Percentiles rank a stretch among this genome's conserved stretches.
phyloP scores from a whole-genome alignment of 75 land plant genomes.

The Pinus tabuliformis region DNA sequence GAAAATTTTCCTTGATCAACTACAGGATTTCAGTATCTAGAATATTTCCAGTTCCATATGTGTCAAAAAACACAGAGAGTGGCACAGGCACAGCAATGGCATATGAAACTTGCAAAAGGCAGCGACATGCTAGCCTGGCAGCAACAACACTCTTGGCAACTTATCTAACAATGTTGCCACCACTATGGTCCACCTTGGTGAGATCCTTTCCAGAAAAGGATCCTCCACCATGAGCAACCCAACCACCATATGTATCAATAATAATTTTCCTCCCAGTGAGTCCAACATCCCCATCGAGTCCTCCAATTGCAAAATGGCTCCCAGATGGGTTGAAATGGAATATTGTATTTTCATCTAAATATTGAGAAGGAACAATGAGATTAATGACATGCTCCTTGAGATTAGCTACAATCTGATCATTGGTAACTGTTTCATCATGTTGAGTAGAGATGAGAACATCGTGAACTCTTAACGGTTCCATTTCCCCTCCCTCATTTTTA shows the following conservation, averaged over 20 bases:
- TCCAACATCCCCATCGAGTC: slow-evolving; percentile 57
- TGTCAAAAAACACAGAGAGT: slow-evolving; percentile 42
- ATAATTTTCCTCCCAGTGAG: slow-evolving; percentile 57
- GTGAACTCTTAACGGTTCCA: slow-evolving; percentile 58
- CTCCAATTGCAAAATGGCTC: slow-evolving; percentile 41
- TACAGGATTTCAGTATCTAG: slow-evolving; percentile 31
- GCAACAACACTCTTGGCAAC: slow-evolving; percentile 38
- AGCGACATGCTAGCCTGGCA: slow-evolving; percentile 23
- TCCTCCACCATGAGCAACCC: slow-evolving; percentile 43
- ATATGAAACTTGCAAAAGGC: slow-evolving; percentile 35
- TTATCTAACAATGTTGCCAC: slow-evolving; percentile 24
- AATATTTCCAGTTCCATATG: slow-evolving; percentile 31
- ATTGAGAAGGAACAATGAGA: slow-evolving; percentile 40
- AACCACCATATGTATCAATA: slow-evolving; percentile 55
- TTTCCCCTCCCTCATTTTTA: slow-evolving; percentile 45
- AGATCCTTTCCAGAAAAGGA: slow-evolving; percentile 44
- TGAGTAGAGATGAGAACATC: slow-evolving; percentile 58
- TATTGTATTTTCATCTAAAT: slow-evolving; percentile 72
- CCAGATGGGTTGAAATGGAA: slow-evolving; percentile 63
- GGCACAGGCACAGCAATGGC: slow-evolving; percentile 48
- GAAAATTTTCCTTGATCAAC: slow-evolving; percentile 40
- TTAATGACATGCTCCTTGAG: slow-evolving; percentile 47
- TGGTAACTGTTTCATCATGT: slow-evolving; percentile 58
- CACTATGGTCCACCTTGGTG: slow-evolving; percentile 32
- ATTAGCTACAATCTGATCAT: slow-evolving; percentile 54